Conservation (phyloP, 2,329 filamentous ascomycete species). For the Ophiostoma sp. region DNA sequence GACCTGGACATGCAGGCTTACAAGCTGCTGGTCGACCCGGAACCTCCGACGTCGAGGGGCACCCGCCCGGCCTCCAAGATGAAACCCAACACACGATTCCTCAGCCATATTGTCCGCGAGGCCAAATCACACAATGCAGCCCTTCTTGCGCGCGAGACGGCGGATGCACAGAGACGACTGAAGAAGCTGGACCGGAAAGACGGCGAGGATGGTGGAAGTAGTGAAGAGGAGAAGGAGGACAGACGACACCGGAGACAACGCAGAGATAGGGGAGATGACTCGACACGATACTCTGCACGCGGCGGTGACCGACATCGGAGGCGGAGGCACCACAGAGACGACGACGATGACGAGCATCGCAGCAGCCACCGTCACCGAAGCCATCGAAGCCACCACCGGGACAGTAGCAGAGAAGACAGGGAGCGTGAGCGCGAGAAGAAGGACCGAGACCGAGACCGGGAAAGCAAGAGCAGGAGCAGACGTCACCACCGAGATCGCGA, state of each 20-base stretch:
- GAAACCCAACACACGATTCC: constrained; percentile 88
- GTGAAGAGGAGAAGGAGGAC: background rate
- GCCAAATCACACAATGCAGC: constrained; percentile 88
- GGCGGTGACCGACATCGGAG: constrained; percentile 5
- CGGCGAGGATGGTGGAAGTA: background rate
- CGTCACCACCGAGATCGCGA: background rate
- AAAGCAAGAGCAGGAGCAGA: background rate
- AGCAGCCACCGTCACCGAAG: background rate
- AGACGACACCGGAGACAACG: background rate
- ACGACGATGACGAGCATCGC: background rate
- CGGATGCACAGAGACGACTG: constrained; percentile 73
- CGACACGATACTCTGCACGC: background rate
- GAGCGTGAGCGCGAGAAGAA: background rate
- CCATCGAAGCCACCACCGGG: background rate
- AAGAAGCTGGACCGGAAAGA: constrained; percentile 48
- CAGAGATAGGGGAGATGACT: background rate
- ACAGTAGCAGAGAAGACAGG: background rate
- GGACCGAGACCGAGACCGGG: background rate
- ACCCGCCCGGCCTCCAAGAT: constrained; percentile 65
- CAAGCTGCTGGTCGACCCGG: constrained; percentile 24
- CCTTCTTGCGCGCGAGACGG: constrained; percentile 77
- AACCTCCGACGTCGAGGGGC: background rate
- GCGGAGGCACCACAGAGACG: background rate
- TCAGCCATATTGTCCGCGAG: constrained; percentile 83
- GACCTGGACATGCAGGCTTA: constrained; percentile 26